Base-by-base conservation (phyloP, 495 filamentous ascomycete genomes). In the Lichenothelia convexa region DNA sequence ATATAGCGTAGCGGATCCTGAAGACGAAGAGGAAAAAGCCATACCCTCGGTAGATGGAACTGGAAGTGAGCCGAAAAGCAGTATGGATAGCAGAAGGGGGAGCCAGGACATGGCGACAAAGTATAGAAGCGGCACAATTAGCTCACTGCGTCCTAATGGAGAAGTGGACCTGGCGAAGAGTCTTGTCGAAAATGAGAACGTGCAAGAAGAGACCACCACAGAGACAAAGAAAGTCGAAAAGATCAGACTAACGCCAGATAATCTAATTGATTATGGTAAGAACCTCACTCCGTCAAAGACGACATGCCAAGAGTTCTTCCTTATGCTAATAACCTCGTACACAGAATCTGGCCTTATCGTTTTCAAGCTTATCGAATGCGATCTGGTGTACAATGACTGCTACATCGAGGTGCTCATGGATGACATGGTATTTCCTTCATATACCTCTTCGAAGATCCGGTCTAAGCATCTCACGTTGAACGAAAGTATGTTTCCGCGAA, bases 321-420 rank as follows among this genome's bases (percentile, higher is more conserved):
- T 33, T n/a, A 33, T 16, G 9, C 17, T 16, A 7, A 7, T 7
- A 9, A 7, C 8, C 34, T 22, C 15, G 20, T 16, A 24, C 38
- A 21, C 38, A 75, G 85, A 93, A 54, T 87, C 83, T 35, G 89
- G 89, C 26, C 70, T 99, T 34, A 64, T 99, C 36, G 80, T 95
- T 31, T 95, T 95, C 70, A 85, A 83, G 49, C 67, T 99, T 39
- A 75, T 93, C 47, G 83, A 94, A 41, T 83, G 73, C 19, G 71
- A 91, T 27, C 63, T 95, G 41, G 67, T 78, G 12, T 75, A 80
- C 39, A 72, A 62, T 32, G 70, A 84, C 45, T 76, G 74, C 17
- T 74, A 81, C 46, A 59, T 99, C 22, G 86, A 99, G 49, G 73
- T 95, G 15, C 50, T 91, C 31, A 86, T 95, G 57, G 89, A 99